Evolutionary conservation across 78 protist species (phyloP).

Genomic region (Monosiga brevicollis): DNA sequence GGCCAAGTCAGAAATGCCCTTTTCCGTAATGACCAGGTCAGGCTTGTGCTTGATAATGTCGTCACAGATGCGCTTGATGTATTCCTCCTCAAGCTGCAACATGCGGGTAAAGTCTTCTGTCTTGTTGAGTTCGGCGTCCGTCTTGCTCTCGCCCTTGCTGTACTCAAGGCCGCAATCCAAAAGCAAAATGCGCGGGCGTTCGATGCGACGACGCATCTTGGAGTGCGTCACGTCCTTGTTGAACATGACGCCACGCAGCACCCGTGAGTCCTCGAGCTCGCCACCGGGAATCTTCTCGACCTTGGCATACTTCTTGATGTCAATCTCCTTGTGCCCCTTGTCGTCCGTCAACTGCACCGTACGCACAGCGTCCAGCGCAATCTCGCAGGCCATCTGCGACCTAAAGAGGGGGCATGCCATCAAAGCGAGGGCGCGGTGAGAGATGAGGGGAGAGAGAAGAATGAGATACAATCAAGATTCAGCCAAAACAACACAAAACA

Average conservation of each 20-base stretch:
- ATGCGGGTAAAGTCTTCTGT: constrained; percentile 70
- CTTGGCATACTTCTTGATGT: constrained; percentile 89
- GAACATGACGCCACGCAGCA: constrained; percentile 91
- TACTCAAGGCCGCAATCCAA: constrained; percentile 98
- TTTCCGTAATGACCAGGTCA: constrained; percentile 97
- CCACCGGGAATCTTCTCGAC: constrained; percentile 93
- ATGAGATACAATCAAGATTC: not conserved
- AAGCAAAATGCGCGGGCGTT: constrained; percentile 91
- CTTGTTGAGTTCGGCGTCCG: constrained; percentile 82
- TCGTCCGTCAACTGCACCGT: constrained; percentile 58
- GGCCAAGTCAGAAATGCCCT: constrained; percentile 93
- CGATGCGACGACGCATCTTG: constrained; percentile 89
- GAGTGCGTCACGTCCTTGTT: constrained; percentile 98
- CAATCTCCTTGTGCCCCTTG: constrained; percentile 76
- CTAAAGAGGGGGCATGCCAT: not conserved
- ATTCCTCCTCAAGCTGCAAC: constrained; percentile 88
- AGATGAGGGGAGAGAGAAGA: not conserved
- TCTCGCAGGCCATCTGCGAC: constrained; percentile 64
- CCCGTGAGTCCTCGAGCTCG: constrained; percentile 76
- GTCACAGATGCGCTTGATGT: constrained; percentile 63
- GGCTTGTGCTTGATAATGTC: constrained; percentile 91
- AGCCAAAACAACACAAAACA: not conserved
- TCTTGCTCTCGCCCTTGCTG: constrained; percentile 93
- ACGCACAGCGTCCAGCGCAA: constrained; percentile 96
- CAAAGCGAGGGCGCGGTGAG: too few relatives aligned